Conservation (phyloP, 2,329 filamentous ascomycete genomes). For the Penicillium sp. region DNA sequence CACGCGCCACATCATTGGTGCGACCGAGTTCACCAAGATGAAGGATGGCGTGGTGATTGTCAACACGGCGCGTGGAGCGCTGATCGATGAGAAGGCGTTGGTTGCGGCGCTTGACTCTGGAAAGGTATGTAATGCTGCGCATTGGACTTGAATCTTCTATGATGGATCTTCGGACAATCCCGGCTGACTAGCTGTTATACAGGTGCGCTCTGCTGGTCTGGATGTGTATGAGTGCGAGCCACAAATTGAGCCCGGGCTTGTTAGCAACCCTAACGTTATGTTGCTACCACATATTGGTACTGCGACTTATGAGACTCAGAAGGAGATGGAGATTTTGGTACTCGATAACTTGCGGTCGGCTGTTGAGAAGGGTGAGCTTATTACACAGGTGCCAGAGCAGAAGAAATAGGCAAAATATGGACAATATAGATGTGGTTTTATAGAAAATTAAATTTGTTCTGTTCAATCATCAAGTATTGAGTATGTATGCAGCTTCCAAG, state of each 20-base stretch:
- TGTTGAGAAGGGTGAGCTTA: slow-evolving; percentile 48
- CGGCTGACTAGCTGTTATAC: not conserved
- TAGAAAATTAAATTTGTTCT: not conserved
- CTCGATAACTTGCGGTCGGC: slow-evolving; percentile 50
- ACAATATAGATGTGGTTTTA: not conserved
- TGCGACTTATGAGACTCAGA: slow-evolving; percentile 52
- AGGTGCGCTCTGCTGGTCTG: slow-evolving; percentile 38
- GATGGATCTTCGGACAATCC: not conserved
- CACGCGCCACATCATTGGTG: slow-evolving; percentile 41
- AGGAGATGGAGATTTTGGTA: slow-evolving; percentile 54
- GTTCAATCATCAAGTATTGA: not conserved
- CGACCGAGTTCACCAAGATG: slow-evolving; percentile 39
- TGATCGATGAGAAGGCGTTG: slow-evolving; percentile 42
- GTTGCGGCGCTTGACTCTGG: slow-evolving; percentile 39
- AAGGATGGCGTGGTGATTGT: slow-evolving; percentile 40
- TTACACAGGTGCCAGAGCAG: slow-evolving; percentile 56
- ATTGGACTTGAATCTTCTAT: not conserved
- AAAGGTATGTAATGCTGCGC: slow-evolving; percentile 27
- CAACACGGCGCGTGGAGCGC: slow-evolving; percentile 38
- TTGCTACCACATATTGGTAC: slow-evolving; percentile 55
- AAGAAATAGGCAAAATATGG: slow-evolving; percentile 28
- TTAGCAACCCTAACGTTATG: slow-evolving; percentile 41
- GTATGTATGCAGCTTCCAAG: not conserved
- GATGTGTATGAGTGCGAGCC: slow-evolving; percentile 44
- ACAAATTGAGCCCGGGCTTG: slow-evolving; percentile 40